These are phyloP conservation scores for Leccinum subgranulosum DNA, from an alignment of 768 basidiomycete species.

Conservation along the genomic window DNA sequence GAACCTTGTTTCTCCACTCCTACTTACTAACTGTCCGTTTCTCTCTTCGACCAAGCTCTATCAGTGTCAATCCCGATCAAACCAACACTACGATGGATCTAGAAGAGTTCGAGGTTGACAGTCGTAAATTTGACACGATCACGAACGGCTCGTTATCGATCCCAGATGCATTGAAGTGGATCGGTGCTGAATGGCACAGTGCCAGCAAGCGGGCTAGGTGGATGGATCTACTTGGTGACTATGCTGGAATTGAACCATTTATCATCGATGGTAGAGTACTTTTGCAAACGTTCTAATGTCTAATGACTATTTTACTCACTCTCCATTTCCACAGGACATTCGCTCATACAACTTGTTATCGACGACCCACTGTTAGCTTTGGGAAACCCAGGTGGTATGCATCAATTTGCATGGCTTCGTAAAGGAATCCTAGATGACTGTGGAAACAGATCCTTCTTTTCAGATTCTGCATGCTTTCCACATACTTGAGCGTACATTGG, in stretches of 20 bases:
- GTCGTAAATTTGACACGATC: background rate
- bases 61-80: background rate
- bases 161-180: conserved; percentile 23
- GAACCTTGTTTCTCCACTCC: background rate
- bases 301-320: background rate
- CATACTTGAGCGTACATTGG: conserved; percentile 49
- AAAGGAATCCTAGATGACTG: background rate
- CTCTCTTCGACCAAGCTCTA: background rate
- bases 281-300: background rate
- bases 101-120: conserved; percentile 35
- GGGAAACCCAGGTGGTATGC: conserved; percentile 44
- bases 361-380: conserved; percentile 61
- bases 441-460: conserved; percentile 45
- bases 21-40: background rate
- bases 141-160: conserved; percentile 9
- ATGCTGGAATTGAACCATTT: conserved; percentile 65
- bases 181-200: conserved; percentile 38
- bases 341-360: conserved; percentile 55
- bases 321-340: conserved; percentile 46
- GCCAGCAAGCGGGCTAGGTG: conserved; percentile 40
- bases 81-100: conserved; percentile 32
- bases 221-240: conserved; percentile 74
- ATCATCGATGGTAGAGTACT: conserved; percentile 53
- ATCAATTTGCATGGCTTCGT: background rate
- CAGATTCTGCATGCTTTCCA: conserved; percentile 63